A percentile compares a stretch with the other conserved stretches of the same genome.
Evolutionary conservation across 352 stramenopile species (phyloP).

Genomic region (Phytophthora fragariaefolia): DNA sequence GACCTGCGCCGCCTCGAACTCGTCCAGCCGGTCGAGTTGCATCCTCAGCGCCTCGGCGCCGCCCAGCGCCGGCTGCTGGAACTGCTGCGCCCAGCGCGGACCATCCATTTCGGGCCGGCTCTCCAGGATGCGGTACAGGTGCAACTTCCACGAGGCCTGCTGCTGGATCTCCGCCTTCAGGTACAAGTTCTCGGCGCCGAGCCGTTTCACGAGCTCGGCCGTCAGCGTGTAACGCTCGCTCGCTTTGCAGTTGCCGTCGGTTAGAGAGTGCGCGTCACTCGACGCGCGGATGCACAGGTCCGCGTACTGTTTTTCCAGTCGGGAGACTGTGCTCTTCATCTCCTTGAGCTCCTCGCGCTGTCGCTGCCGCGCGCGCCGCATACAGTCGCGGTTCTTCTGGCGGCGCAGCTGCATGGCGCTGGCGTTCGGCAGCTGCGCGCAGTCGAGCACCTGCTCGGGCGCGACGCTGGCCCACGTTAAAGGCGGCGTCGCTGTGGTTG

Average conservation of each 20-base stretch:
- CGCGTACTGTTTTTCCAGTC: conserved; percentile 49
- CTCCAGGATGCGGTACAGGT: conserved; percentile 47
- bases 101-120: conserved; percentile 28
- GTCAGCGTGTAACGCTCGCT: conserved; percentile 31
- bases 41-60: conserved; percentile 28
- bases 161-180: conserved; percentile 51
- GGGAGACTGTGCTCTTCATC: conserved; percentile 45
- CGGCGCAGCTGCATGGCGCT: conserved; percentile 33
- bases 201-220: conserved; percentile 35
- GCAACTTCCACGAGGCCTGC: conserved; percentile 47
- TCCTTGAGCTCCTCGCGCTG: conserved; percentile 49
- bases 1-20: conserved; percentile 41
- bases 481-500: conserved; percentile 16
- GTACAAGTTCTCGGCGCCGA: conserved; percentile 58
- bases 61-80: conserved; percentile 26
- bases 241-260: background rate
- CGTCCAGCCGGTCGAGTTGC: conserved; percentile 37
- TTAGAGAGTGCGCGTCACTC: conserved; percentile 12
- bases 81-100: conserved; percentile 30
- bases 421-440: conserved; percentile 29
- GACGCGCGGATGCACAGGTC: conserved; percentile 39
- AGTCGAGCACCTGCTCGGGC: conserved; percentile 28
- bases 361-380: conserved; percentile 48
- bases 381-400: conserved; percentile 40
- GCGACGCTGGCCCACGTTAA: conserved; percentile 30